Conservation (phyloP, 2,329 filamentous ascomycete species). For the Dactylellina drechsleri region DNA sequence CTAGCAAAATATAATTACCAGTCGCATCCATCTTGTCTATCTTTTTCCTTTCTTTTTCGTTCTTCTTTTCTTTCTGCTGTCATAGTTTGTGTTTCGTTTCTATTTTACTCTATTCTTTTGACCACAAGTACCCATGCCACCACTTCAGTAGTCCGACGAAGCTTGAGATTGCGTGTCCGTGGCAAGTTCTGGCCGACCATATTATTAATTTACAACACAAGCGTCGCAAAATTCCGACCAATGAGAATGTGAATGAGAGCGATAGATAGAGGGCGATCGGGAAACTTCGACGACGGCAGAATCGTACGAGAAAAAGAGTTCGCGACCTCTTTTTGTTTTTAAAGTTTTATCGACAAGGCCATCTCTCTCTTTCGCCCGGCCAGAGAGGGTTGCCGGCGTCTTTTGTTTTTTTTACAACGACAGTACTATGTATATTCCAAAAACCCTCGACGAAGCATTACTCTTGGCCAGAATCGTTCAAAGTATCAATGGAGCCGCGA, state of each 20-base stretch:
- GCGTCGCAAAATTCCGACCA: constrained; percentile 29
- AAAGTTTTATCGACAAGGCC: not conserved
- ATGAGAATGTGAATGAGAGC: too few species aligned
- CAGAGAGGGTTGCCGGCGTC: not conserved
- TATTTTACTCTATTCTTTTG: too few species aligned
- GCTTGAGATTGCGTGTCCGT: too few species aligned
- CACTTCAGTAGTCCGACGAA: too few species aligned
- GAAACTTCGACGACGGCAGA: constrained; percentile 16
- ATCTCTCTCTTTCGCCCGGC: not conserved
- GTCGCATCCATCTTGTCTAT: too few species aligned
- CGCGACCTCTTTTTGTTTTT: not conserved
- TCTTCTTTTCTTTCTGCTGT: too few species aligned
- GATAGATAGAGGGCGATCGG: too few species aligned
- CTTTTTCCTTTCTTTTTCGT: too few species aligned
- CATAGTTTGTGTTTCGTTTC: too few species aligned
- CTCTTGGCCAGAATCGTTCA: constrained; percentile 23
- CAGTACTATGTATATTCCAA: constrained; percentile 28
- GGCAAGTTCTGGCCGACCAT: too few species aligned
- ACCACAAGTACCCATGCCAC: too few species aligned
- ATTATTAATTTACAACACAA: constrained; percentile 22
- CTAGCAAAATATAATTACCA: too few species aligned
- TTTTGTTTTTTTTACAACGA: not conserved
- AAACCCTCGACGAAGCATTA: constrained; percentile 18
- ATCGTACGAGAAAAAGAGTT: constrained; percentile 1
- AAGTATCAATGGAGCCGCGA: constrained; percentile 26